Percentiles rank a stretch among this genome's conserved stretches.
Evolutionary conservation across 1,284 basidiomycete genomes (phyloP).

Genomic region (Fomitopsis palustris): DNA sequence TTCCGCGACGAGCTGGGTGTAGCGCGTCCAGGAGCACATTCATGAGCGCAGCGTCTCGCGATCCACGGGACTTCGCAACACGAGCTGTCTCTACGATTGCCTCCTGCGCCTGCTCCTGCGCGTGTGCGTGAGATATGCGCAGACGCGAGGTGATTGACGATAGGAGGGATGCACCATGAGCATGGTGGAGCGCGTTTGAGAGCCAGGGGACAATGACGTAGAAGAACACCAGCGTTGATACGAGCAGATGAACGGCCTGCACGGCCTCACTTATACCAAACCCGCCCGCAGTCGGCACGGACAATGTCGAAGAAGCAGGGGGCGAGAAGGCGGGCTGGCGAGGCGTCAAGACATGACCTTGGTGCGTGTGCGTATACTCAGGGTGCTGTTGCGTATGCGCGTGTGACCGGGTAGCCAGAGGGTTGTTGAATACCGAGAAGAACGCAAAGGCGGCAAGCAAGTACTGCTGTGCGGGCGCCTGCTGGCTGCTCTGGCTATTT

Average conservation of each 20-base stretch:
- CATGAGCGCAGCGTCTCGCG: conserved; percentile 28
- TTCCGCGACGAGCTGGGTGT: conserved; percentile 30
- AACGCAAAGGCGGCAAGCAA: conserved; percentile 72
- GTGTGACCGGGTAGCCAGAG: conserved; percentile 35
- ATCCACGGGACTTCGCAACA: conserved; percentile 11
- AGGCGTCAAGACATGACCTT: conserved; percentile 29
- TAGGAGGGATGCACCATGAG: conserved; percentile 5
- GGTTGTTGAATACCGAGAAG: conserved; percentile 76
- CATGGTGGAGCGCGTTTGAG: conserved; percentile 26
- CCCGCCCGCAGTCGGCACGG: conserved; percentile 2
- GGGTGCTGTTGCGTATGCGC: conserved; percentile 27
- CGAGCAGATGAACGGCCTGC: conserved; percentile 57
- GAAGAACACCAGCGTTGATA: conserved; percentile 57
- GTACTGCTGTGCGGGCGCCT: conserved; percentile 49
- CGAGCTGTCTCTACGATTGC: background rate
- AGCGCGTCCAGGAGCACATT: conserved; percentile 33
- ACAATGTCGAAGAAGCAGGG: conserved; percentile 5
- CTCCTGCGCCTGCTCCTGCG: background rate
- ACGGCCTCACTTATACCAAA: conserved; percentile 49
- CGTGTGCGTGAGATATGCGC: background rate
- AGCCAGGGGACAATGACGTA: conserved; percentile 53
- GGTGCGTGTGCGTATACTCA: conserved; percentile 28
- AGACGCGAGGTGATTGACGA: conserved; percentile 11
- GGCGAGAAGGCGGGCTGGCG: conserved; percentile 15
- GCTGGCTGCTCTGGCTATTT: conserved; percentile 14